These are phyloP conservation scores for Euphrasia arctica DNA, from an alignment of 305 asterid genomes.

Conservation along the genomic window DNA sequence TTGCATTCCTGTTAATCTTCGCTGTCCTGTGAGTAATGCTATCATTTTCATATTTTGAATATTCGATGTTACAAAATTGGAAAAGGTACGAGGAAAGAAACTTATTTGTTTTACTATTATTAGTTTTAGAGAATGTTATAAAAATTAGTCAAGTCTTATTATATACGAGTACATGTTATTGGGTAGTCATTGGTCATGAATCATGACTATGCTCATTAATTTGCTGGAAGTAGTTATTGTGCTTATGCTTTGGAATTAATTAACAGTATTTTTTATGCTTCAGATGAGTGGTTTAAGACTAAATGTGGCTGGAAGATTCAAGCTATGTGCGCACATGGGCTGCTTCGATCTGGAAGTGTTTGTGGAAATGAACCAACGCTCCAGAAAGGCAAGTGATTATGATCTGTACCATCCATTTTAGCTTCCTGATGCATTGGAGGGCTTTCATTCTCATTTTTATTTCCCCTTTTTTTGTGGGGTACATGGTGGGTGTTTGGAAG, in stretches of 20 bases:
- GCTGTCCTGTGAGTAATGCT: slow-evolving; percentile 88
- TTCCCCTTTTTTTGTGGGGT: not conserved
- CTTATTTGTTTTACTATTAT: not conserved
- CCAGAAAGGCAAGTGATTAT: slow-evolving; percentile 84
- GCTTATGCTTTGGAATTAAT: slow-evolving; percentile 23
- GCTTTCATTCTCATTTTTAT: not conserved
- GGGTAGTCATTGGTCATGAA: not conserved
- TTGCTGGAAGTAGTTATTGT: not conserved
- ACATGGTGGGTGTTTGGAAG: not conserved
- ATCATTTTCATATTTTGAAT: slow-evolving; percentile 21
- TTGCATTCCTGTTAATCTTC: slow-evolving; percentile 83
- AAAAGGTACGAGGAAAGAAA: not conserved
- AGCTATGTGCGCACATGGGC: slow-evolving; percentile 93
- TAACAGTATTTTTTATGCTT: slow-evolving; percentile 24
- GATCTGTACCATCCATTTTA: slow-evolving; percentile 12
- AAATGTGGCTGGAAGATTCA: slow-evolving; percentile 97
- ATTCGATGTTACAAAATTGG: slow-evolving; percentile 1
- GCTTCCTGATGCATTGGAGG: slow-evolving; percentile 8
- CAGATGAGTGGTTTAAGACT: slow-evolving; percentile 98
- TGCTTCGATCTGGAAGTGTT: slow-evolving; percentile 95
- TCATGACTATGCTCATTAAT: not conserved
- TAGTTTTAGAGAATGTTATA: slow-evolving; percentile 2
- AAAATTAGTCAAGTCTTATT: slow-evolving; percentile 1
- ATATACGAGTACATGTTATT: not conserved
- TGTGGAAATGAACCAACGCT: slow-evolving; percentile 96